These are phyloP conservation scores for Wickerhamiella australiensis DNA, from an alignment of 805 yeast species.

Conservation along the genomic window DNA sequence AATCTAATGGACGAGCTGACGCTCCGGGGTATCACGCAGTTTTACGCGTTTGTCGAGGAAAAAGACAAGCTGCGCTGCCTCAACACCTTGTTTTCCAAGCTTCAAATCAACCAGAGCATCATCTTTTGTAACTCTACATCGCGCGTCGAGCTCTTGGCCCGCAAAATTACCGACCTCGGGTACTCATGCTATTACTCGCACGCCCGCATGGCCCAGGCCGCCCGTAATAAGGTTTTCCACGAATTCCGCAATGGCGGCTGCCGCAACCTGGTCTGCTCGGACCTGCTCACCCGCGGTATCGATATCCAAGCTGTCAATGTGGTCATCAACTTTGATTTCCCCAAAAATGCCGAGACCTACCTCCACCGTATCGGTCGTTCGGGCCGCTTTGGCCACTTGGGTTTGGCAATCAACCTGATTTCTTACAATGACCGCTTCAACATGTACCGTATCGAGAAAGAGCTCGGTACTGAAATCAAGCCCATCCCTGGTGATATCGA, in stretches of 20 bases:
- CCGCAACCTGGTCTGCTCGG: slow-evolving; percentile 93
- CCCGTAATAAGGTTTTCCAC: slow-evolving; percentile 95
- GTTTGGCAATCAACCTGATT: slow-evolving; percentile 91
- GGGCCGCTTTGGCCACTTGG: slow-evolving; percentile 96
- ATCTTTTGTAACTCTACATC: slow-evolving; percentile 95
- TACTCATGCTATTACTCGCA: slow-evolving; percentile 95
- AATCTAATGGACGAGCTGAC: slow-evolving; percentile 97
- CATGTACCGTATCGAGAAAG: slow-evolving; percentile 90
- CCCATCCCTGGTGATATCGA: slow-evolving; percentile 95
- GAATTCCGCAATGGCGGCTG: slow-evolving; percentile 98
- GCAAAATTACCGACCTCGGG: slow-evolving; percentile 90
- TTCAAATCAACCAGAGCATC: slow-evolving; percentile 91
- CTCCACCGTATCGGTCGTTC: slow-evolving; percentile 98
- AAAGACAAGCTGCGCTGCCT: slow-evolving; percentile 91
- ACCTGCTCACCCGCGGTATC: slow-evolving; percentile 92
- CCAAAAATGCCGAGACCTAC: slow-evolving; percentile 94
- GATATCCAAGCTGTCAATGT: slow-evolving; percentile 98
- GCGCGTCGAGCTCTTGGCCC: slow-evolving; percentile 90
- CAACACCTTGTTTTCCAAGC: slow-evolving; percentile 84
- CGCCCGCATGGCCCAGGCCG: slow-evolving; percentile 94
- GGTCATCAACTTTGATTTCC: slow-evolving; percentile 96
- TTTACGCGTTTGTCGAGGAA: slow-evolving; percentile 97
- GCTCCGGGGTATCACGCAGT: slow-evolving; percentile 90
- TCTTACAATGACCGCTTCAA: slow-evolving; percentile 95
- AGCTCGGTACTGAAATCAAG: slow-evolving; percentile 90